Evolutionary conservation across 345 rosid species (phyloP).

Genomic region (Euphorbia pulcherrima): DNA sequence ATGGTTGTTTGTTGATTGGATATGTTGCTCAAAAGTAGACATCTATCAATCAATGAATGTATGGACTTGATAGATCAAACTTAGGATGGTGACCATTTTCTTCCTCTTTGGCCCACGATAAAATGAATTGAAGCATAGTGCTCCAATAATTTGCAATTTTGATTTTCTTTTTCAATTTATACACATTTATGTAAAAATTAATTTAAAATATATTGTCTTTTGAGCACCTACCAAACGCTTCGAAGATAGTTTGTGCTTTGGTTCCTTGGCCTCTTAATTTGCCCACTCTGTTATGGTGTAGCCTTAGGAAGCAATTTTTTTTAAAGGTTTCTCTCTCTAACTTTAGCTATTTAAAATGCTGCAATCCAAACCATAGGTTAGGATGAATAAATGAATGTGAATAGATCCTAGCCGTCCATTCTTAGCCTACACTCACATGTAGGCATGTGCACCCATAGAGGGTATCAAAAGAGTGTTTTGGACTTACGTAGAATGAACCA

Average conservation of each 20-base stretch:
- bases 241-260: slow-evolving; percentile 9
- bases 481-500: slow-evolving; percentile 42
- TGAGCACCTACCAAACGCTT: slow-evolving; percentile 16
- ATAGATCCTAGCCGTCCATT: slow-evolving; percentile 26
- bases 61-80: slow-evolving; percentile 30
- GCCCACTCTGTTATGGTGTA: slow-evolving; percentile 8
- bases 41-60: slow-evolving; percentile 22
- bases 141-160: not conserved
- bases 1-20: slow-evolving; percentile 11
- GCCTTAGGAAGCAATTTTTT: not conserved
- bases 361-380: slow-evolving; percentile 11
- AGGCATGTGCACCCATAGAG: slow-evolving; percentile 50
- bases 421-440: slow-evolving; percentile 64
- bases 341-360: no score
- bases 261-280: slow-evolving; percentile 4
- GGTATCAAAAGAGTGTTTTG: slow-evolving; percentile 52
- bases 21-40: slow-evolving; percentile 34
- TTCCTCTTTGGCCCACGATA: slow-evolving; percentile 20
- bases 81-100: slow-evolving; percentile 27
- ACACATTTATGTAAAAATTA: not conserved
- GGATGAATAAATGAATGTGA: slow-evolving; percentile 9
- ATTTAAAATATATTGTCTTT: not conserved
- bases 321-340: no score
- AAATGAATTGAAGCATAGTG: slow-evolving; percentile 8
- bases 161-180: not conserved